Percentiles rank a stretch among this genome's conserved stretches.
These are phyloP conservation scores for Gremmenia infestans DNA, from an alignment of 2,329 filamentous ascomycete genomes.

Conservation along the genomic window DNA sequence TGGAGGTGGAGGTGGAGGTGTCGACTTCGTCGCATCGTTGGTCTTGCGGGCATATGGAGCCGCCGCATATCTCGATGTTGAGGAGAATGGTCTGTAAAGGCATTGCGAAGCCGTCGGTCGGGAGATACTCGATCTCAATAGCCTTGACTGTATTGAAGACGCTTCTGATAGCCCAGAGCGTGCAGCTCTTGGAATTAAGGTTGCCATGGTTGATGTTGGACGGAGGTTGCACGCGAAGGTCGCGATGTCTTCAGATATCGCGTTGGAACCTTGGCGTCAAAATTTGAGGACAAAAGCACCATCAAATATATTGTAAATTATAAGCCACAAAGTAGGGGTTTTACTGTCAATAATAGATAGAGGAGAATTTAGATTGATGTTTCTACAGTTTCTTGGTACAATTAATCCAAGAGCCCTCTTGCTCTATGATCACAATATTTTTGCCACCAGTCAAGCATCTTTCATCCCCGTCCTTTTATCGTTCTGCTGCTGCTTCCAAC, in stretches of 20 bases:
- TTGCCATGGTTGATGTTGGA: conserved; percentile 16
- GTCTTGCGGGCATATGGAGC: conserved; percentile 24
- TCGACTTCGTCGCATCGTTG: conserved; percentile 4
- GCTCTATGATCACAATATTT: background rate
- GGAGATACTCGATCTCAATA: conserved; percentile 2
- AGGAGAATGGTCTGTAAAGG: conserved; percentile 21
- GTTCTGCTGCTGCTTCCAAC: conserved; percentile 89
- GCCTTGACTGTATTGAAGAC: conserved; percentile 5
- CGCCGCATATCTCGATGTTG: conserved; percentile 18
- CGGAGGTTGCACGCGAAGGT: conserved; percentile 11
- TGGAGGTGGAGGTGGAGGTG: conserved; percentile 1
- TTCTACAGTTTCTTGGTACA: background rate
- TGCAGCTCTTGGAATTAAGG: conserved; percentile 20
- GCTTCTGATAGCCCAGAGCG: conserved; percentile 19
- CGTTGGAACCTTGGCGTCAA: background rate
- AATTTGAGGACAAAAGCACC: conserved; percentile 6
- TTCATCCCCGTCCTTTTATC: conserved; percentile 75
- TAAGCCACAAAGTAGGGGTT: background rate
- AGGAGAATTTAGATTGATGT: background rate
- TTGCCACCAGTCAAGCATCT: conserved; percentile 45
- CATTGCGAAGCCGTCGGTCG: background rate
- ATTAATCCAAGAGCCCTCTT: background rate
- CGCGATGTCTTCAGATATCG: conserved; percentile 11
- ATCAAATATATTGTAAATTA: background rate
- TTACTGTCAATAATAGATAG: no score